These are phyloP conservation scores for Leersia perrieri DNA, from an alignment of 176 grass and related monocot species.

Conservation along the genomic window DNA sequence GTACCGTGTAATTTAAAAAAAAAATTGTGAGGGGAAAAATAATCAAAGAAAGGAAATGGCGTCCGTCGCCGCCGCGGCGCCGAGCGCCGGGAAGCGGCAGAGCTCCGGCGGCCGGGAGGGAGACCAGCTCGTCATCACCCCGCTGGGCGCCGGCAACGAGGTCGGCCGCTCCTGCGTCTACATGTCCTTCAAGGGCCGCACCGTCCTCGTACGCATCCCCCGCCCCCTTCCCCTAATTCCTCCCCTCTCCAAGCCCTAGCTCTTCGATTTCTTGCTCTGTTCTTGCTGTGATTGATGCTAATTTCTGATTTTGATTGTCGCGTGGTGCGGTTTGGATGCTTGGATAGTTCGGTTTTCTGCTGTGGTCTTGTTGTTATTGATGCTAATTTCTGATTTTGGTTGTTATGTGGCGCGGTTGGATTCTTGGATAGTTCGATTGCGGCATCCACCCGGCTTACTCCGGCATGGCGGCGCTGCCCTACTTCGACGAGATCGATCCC, in stretches of 20 bases:
- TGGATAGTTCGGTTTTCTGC: constrained; percentile 77
- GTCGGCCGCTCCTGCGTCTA: constrained; percentile 96
- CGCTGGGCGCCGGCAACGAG: constrained; percentile 89
- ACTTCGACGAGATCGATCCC: constrained; percentile 97
- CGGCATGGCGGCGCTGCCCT: constrained; percentile 82
- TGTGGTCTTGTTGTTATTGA: background rate
- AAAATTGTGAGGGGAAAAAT: too few species aligned
- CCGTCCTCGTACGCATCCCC: constrained; percentile 58
- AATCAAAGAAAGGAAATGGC: too few species aligned
- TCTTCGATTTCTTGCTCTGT: background rate
- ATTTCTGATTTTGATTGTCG: background rate
- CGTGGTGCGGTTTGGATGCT: background rate
- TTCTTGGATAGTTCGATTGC: constrained; percentile 66
- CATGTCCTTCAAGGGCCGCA: constrained; percentile 95
- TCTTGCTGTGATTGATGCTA: background rate
- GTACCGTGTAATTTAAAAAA: too few species aligned
- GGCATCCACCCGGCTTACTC: constrained; percentile 95
- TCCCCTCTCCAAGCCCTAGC: background rate
- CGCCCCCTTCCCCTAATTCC: too few species aligned
- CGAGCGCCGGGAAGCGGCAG: constrained; percentile 27
- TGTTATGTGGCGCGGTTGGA: background rate
- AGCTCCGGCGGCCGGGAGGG: constrained; percentile 52
- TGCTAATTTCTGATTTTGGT: background rate
- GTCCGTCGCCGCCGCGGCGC: constrained; percentile 10
- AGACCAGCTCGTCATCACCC: constrained; percentile 69